phyloP scores from a whole-genome alignment of 345 rosid species.

The Lepidium aucheri region DNA sequence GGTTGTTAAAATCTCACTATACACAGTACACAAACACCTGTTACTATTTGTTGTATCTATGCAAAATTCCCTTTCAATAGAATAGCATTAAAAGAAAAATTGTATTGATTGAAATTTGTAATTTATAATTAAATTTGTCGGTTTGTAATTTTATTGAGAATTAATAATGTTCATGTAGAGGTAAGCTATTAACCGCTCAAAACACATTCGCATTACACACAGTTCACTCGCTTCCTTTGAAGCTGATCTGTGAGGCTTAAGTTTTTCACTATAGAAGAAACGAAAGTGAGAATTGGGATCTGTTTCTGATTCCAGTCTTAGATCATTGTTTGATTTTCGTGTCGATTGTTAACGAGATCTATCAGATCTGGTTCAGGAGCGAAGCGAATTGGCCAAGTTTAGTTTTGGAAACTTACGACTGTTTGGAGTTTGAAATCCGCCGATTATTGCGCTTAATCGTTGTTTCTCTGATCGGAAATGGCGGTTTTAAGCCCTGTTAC shows the following conservation, averaged over 20 bases:
- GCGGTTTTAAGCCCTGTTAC: slow-evolving; percentile 43
- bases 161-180: not conserved
- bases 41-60: not conserved
- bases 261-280: not conserved
- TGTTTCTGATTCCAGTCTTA: not conserved
- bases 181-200: not conserved
- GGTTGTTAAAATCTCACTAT: not conserved
- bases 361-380: slow-evolving; percentile 25
- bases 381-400: not conserved
- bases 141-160: not conserved
- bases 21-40: not conserved
- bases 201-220: not conserved
- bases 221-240: not conserved
- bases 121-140: not conserved
- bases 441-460: not conserved
- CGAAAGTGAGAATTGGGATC: not conserved
- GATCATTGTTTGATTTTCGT: not conserved
- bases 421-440: slow-evolving; percentile 7
- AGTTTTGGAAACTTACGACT: not conserved
- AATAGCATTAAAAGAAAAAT: not conserved
- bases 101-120: not conserved
- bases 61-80: not conserved
- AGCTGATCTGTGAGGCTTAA: not conserved
- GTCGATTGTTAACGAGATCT: not conserved
- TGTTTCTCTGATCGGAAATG: slow-evolving; percentile 29